These are phyloP conservation scores for Aspergillus sp. DNA, from an alignment of 2,329 filamentous ascomycete species.

Conservation along the genomic window DNA sequence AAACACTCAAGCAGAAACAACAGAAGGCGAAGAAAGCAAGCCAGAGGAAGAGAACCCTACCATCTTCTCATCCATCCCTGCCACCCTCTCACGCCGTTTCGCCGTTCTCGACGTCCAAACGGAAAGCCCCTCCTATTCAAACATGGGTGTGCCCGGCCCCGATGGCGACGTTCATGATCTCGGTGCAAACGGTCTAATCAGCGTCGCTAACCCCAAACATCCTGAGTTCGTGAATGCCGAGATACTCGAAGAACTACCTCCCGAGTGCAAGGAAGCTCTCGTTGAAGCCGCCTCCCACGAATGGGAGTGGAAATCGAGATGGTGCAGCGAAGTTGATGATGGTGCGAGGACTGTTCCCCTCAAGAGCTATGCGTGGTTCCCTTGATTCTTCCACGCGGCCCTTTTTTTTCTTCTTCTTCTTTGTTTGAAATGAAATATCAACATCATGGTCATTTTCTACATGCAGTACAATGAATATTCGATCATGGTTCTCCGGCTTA, in stretches of 20 bases:
- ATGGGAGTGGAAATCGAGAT: slow-evolving; percentile 69
- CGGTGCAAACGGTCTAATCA: slow-evolving; percentile 44
- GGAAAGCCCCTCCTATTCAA: slow-evolving; percentile 58
- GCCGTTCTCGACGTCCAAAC: slow-evolving; percentile 62
- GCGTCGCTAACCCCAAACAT: slow-evolving; percentile 32
- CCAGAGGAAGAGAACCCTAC: slow-evolving; percentile 29
- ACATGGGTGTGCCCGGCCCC: slow-evolving; percentile 58
- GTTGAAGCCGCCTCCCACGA: slow-evolving; percentile 66
- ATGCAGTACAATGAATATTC: background rate
- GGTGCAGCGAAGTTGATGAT: slow-evolving; percentile 67
- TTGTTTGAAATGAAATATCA: background rate
- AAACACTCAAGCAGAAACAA: background rate
- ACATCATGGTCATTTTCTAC: background rate
- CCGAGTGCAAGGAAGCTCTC: slow-evolving; percentile 68
- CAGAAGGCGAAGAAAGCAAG: slow-evolving; percentile 15
- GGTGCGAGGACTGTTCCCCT: slow-evolving; percentile 36
- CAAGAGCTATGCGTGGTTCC: slow-evolving; percentile 43
- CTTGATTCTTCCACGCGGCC: slow-evolving; percentile 22
- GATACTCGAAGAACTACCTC: slow-evolving; percentile 45
- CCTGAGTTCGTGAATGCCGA: slow-evolving; percentile 41
- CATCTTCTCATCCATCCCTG: slow-evolving; percentile 56
- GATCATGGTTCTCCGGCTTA: background rate
- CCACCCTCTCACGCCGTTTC: slow-evolving; percentile 61
- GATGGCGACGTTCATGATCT: slow-evolving; percentile 41
- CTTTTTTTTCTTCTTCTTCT: background rate